Conservation (phyloP, 1,284 basidiomycete species). For the Taiwanofungus camphoratus region DNA sequence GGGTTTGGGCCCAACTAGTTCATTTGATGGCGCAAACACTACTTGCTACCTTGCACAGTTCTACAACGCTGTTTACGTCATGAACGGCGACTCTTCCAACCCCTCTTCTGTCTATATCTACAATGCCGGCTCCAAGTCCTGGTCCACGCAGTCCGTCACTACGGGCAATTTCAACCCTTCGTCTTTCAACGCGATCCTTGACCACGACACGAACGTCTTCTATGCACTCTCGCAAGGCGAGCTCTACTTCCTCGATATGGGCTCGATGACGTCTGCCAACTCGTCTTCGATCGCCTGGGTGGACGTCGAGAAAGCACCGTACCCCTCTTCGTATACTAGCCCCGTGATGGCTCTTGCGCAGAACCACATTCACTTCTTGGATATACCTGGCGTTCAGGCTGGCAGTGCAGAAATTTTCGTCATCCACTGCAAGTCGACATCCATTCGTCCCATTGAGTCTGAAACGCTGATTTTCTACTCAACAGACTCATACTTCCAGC, state of each 20-base stretch:
- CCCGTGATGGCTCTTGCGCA: conserved; percentile 76
- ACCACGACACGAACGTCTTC: conserved; percentile 87
- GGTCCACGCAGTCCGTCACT: conserved; percentile 55
- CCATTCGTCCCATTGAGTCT: not conserved
- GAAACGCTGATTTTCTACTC: not conserved
- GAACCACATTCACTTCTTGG: conserved; percentile 77
- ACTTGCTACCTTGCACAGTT: conserved; percentile 76
- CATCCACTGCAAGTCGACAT: conserved; percentile 73
- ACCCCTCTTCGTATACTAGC: conserved; percentile 45
- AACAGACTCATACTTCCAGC: conserved; percentile 76
- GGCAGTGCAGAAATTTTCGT: conserved; percentile 79
- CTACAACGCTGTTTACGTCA: conserved; percentile 72
- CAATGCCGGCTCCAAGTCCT: conserved; percentile 55
- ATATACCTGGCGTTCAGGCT: conserved; percentile 58
- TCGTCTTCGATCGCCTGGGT: conserved; percentile 55
- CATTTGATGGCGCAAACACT: conserved; percentile 60
- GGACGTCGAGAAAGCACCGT: conserved; percentile 48
- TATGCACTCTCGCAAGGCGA: conserved; percentile 59
- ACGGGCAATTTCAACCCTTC: conserved; percentile 49
- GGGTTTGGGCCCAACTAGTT: conserved; percentile 33
- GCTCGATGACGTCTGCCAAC: conserved; percentile 51
- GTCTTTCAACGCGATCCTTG: conserved; percentile 62
- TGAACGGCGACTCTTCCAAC: conserved; percentile 67
- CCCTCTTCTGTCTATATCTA: conserved; percentile 65
- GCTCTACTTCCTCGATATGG: conserved; percentile 67